Evolutionary conservation across 345 rosid species (phyloP).

Genomic region (Brassica napus): Da-Ae NC_063447.1:46302001-46302500

Average conservation of each 20-base stretch:
- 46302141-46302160: constrained; percentile 82
- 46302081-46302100: constrained; percentile 29
- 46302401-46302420: constrained; percentile 40
- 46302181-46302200: constrained; percentile 99
- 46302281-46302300: not conserved
- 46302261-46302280: constrained; percentile 33
- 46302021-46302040: too few relatives aligned
- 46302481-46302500: constrained; percentile 24
- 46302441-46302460: constrained; percentile 25
- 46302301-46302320: not conserved
- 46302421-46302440: constrained; percentile 37
- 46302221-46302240: constrained; percentile 98
- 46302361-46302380: constrained; percentile 33
- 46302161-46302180: constrained; percentile 88
- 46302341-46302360: constrained; percentile 49
- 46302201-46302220: constrained; percentile 89
- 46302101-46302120: constrained; percentile 83
- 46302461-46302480: not conserved
- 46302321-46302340: not conserved
- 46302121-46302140: constrained; percentile 84
- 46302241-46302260: constrained; percentile 87
- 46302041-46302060: too few relatives aligned
- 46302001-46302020: too few relatives aligned
- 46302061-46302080: not conserved
- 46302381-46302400: constrained; percentile 41